phyloP scores from a whole-genome alignment of 495 filamentous ascomycete species.

The Talaromyces adpressus region DNA sequence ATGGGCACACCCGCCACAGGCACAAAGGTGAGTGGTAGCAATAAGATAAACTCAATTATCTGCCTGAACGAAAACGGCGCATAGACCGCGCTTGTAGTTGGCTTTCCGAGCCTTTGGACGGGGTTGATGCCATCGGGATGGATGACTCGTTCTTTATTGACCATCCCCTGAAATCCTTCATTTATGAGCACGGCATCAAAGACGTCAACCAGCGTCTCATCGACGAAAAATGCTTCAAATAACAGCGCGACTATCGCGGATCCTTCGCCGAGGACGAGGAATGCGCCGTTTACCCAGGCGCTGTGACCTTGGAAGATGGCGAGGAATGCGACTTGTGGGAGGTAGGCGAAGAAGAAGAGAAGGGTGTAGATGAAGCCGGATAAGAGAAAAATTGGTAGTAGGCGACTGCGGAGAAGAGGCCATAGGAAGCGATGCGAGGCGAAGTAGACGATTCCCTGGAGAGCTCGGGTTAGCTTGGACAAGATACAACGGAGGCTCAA shows the following conservation, averaged over 20 bases:
- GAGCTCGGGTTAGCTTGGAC: background rate
- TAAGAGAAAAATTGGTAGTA: conserved; percentile 51
- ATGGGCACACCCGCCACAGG: conserved; percentile 56
- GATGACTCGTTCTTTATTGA: conserved; percentile 47
- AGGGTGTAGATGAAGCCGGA: conserved; percentile 53
- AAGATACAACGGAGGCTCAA: background rate
- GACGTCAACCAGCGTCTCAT: conserved; percentile 61
- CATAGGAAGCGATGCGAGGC: conserved; percentile 54
- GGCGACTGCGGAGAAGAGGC: conserved; percentile 51
- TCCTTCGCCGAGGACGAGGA: conserved; percentile 61
- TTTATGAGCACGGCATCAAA: conserved; percentile 59
- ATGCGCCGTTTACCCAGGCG: conserved; percentile 57
- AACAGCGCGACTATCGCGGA: conserved; percentile 51
- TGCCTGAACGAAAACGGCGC: conserved; percentile 66
- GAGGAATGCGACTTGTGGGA: conserved; percentile 57
- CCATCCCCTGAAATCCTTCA: conserved; percentile 50
- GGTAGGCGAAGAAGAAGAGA: conserved; percentile 55
- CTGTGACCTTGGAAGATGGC: conserved; percentile 52
- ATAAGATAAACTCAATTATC: conserved; percentile 67
- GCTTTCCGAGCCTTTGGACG: conserved; percentile 50
- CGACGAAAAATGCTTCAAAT: conserved; percentile 63
- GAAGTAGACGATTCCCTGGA: conserved; percentile 55
- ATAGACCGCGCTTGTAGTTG: conserved; percentile 50
- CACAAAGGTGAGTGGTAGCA: conserved; percentile 60
- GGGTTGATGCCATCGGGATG: conserved; percentile 45